Evolutionary conservation across 106 monocot genomes (phyloP).

Genomic region (Dioscorea alata): DNA sequence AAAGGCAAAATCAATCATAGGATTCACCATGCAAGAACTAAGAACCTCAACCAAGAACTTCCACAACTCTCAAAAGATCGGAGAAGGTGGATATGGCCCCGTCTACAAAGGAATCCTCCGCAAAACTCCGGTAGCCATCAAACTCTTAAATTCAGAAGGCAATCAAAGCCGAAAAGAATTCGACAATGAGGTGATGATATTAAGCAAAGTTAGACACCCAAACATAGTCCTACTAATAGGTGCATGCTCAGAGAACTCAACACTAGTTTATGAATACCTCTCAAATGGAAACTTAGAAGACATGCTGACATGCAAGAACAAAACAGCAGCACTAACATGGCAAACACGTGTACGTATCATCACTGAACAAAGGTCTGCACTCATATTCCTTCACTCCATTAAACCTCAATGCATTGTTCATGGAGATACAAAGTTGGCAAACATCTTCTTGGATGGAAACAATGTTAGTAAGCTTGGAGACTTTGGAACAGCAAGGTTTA

Average conservation of each 20-base stretch:
- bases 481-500: slow-evolving; percentile 19
- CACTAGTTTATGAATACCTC: slow-evolving; percentile 24
- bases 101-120: slow-evolving; percentile 24
- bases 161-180: slow-evolving; percentile 12
- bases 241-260: slow-evolving; percentile 15
- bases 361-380: slow-evolving; percentile 7
- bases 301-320: slow-evolving; percentile 2
- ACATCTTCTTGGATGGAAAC: slow-evolving; percentile 24
- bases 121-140: slow-evolving; percentile 14
- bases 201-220: slow-evolving; percentile 12
- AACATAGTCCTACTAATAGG: slow-evolving; percentile 15
- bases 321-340: slow-evolving; percentile 11
- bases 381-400: slow-evolving; percentile 14
- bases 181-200: slow-evolving; percentile 1
- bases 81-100: slow-evolving; percentile 23
- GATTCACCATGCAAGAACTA: slow-evolving; percentile 3
- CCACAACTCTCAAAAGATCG: slow-evolving; percentile 12
- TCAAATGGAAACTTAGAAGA: slow-evolving; percentile 18
- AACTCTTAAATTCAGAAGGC: slow-evolving; percentile 8
- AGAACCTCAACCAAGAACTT: slow-evolving; percentile 17
- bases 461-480: slow-evolving; percentile 22
- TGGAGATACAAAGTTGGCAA: slow-evolving; percentile 10
- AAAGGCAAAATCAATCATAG: background rate
- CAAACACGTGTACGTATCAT: slow-evolving; percentile 11
- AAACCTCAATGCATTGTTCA: slow-evolving; percentile 12